Conservation (phyloP, 176 grass and related monocot genomes). For the Bolboschoenus planiculmis region DNA sequence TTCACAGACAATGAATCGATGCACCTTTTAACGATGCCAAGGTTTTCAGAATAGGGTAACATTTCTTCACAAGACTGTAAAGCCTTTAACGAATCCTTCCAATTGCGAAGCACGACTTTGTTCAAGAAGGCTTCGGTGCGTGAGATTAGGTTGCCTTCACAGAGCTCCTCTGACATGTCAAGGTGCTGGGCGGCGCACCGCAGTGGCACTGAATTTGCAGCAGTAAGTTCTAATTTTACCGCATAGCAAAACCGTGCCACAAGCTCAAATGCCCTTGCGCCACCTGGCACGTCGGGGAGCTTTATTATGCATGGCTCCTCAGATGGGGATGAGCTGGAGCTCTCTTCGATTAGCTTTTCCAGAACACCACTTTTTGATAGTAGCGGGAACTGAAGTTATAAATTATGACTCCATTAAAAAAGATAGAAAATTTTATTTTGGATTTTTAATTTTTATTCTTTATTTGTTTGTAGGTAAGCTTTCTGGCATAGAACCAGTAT, state of each 20-base stretch:
- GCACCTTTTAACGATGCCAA: conserved; percentile 76
- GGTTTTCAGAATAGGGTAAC: conserved; percentile 63
- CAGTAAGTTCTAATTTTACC: conserved; percentile 73
- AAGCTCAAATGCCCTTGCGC: conserved; percentile 75
- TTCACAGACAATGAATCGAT: conserved; percentile 76
- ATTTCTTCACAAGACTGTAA: conserved; percentile 71
- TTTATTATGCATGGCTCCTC: conserved; percentile 49
- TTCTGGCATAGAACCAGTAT: not conserved
- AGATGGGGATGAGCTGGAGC: conserved; percentile 22
- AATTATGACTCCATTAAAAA: not conserved
- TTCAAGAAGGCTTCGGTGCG: conserved; percentile 76
- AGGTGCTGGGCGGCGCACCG: conserved; percentile 71
- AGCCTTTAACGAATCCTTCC: conserved; percentile 75
- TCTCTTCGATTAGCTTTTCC: conserved; percentile 58
- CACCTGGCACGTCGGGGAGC: conserved; percentile 55
- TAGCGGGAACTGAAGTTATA: conserved; percentile 63
- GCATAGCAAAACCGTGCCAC: conserved; percentile 89
- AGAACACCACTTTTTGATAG: conserved; percentile 68
- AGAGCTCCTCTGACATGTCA: conserved; percentile 73
- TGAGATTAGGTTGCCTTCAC: conserved; percentile 71
- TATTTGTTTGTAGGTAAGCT: not conserved
- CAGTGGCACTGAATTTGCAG: conserved; percentile 60
- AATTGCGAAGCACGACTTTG: conserved; percentile 59
- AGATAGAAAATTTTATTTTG: not conserved
- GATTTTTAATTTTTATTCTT: conserved; percentile 1